A percentile compares a stretch with the other conserved stretches of the same genome.
Evolutionary conservation across 176 grass and related monocot genomes (phyloP).

Genomic region (Stipa capillata): DNA sequence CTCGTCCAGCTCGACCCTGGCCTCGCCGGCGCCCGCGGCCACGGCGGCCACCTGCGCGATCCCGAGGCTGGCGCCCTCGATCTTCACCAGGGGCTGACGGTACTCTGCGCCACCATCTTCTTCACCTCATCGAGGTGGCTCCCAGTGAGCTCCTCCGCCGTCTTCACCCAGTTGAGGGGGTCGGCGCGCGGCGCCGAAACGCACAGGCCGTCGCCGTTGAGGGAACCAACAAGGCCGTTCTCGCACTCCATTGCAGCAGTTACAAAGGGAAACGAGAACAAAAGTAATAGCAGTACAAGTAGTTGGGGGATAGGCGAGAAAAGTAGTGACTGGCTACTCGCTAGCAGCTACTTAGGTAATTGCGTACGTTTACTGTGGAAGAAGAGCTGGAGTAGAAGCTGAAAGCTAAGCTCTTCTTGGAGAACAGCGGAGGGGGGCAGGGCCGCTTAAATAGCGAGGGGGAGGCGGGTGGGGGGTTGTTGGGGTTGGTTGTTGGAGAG

Average conservation of each 20-base stretch:
- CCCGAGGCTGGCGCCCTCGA: slow-evolving; percentile 67
- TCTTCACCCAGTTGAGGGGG: slow-evolving; percentile 66
- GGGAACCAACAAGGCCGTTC: slow-evolving; percentile 19
- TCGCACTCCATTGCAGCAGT: slow-evolving; percentile 12
- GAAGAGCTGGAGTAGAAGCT: slow-evolving; percentile 36
- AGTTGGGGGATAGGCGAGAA: background rate
- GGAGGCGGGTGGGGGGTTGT: slow-evolving; percentile 23
- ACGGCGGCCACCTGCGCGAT: slow-evolving; percentile 88
- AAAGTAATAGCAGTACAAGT: background rate
- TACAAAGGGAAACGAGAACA: background rate
- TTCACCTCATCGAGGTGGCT: slow-evolving; percentile 84
- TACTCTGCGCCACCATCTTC: slow-evolving; percentile 76
- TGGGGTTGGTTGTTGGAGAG: slow-evolving; percentile 38
- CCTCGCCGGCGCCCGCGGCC: slow-evolving; percentile 36
- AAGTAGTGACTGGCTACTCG: background rate
- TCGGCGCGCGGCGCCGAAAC: slow-evolving; percentile 11
- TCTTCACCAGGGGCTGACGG: slow-evolving; percentile 40
- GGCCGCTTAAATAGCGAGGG: slow-evolving; percentile 52
- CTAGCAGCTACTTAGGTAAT: background rate
- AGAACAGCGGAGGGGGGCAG: background rate
- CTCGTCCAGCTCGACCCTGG: slow-evolving; percentile 72
- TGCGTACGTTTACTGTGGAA: background rate
- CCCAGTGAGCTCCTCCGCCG: slow-evolving; percentile 51
- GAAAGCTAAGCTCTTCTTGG: slow-evolving; percentile 32
- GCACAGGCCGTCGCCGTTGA: slow-evolving; percentile 50